Base-by-base conservation (phyloP, 1,284 basidiomycete genomes). In the Ganoderma resinaceum region DNA sequence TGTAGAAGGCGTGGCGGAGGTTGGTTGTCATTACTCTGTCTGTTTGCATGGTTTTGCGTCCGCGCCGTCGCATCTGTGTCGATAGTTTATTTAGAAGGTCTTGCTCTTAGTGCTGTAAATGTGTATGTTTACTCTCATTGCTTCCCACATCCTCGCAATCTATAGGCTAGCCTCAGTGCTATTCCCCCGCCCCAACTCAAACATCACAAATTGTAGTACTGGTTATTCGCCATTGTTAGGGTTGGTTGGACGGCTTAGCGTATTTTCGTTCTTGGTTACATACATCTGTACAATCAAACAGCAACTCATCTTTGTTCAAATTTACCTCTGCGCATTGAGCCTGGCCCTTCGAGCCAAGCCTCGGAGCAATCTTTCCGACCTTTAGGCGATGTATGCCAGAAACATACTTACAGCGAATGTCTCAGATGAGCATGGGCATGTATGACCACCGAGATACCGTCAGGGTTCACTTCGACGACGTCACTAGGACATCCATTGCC, bases 41-140 rank as follows among this genome's bases (percentile, higher is more conserved):
- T 49, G 23, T 37, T 26, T 46, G 61, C 31, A 42, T 52, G 9
- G 42, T 18, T 63, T 35, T 49, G 57, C 57, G 57, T 31, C 33
- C 38, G 33, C 61, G 63, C 46, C 46, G n/a, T 37, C 49, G 65
- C 65, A 58, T 65, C 40, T 70, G 63, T 70, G 42, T 67, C 66
- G 55, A 61, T 67, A 70, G 68, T 63, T 43, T 69, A 71, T 71
- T 49, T 70, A 70, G 69, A 61, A 66, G 49, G 20, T 46, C 65
- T 67, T 61, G 70, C 72, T 71, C 55, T 70, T 68, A 58, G 65
- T 62, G 70, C 66, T 72, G 43, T 69, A 68, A 70, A 65, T 61
- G 68, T 73, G 71, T 72, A 71, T 65, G 42, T 68, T 40, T 64
- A 55, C 55, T 49, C 46, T 49, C 46, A 16, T 23, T 6, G 29